Conservation (phyloP, 768 basidiomycete species). For the Suillus decipiens region DNA sequence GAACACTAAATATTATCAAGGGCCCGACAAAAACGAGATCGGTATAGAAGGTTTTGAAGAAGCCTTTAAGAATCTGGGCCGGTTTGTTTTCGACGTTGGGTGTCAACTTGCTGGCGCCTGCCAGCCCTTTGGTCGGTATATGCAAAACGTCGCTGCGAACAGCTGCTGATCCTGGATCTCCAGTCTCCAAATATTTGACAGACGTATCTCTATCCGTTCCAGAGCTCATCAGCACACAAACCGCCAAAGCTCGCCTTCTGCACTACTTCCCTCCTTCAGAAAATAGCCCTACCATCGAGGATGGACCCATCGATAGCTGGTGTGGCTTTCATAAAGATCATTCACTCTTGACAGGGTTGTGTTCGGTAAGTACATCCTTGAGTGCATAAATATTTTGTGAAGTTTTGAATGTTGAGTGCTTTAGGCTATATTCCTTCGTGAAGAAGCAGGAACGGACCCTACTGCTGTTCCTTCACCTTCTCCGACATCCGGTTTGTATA, state of each 20-base stretch:
- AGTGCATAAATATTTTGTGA: not conserved
- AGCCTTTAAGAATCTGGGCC: constrained; percentile 86
- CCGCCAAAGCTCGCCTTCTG: constrained; percentile 90
- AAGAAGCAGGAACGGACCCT: constrained; percentile 43
- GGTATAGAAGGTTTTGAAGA: constrained; percentile 77
- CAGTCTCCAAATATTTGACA: constrained; percentile 61
- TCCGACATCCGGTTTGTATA: constrained; percentile 83
- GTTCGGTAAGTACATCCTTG: constrained; percentile 56
- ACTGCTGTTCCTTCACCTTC: constrained; percentile 65
- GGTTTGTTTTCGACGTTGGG: constrained; percentile 83
- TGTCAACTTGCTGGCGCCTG: constrained; percentile 82
- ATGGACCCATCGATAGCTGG: constrained; percentile 81
- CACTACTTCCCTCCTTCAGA: constrained; percentile 87
- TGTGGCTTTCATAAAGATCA: constrained; percentile 97
- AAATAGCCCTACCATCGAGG: constrained; percentile 40
- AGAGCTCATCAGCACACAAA: constrained; percentile 70
- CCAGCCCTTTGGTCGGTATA: constrained; percentile 78
- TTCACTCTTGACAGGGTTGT: constrained; percentile 87
- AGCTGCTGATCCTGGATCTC: constrained; percentile 28
- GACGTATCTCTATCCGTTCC: constrained; percentile 69
- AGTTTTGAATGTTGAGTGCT: constrained; percentile 6
- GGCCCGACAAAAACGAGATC: constrained; percentile 61
- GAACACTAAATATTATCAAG: constrained; percentile 33
- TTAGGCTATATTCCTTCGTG: constrained; percentile 83
- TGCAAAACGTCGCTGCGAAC: not conserved